These are phyloP conservation scores for Rhodotorula sp. DNA, from an alignment of 1,284 basidiomycete genomes.

Conservation along the genomic window DNA sequence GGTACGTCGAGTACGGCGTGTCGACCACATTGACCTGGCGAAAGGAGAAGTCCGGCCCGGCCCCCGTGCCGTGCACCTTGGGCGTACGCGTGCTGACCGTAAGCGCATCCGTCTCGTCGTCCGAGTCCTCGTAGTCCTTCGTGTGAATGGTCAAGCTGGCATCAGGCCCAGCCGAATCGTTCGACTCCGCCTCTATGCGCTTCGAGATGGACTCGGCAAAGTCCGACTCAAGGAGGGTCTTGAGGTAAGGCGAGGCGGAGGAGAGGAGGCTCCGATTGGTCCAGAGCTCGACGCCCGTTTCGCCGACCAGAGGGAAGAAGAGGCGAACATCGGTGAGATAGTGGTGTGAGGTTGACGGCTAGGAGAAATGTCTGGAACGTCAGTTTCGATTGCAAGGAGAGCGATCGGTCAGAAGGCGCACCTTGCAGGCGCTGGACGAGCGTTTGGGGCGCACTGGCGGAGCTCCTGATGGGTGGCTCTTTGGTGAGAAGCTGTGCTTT, in stretches of 20 bases:
- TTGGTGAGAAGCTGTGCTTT: no score
- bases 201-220: slow-evolving; percentile 1
- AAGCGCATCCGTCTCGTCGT: neutral
- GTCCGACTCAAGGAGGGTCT: neutral
- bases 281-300: slow-evolving; percentile 1
- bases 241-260: neutral
- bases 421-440: no score
- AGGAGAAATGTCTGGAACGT: no score
- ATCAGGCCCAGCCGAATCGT: neutral
- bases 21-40: neutral
- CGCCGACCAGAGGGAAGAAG: slow-evolving; percentile 1
- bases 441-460: no score
- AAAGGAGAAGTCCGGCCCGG: neutral
- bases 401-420: no score
- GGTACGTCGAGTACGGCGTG: slow-evolving; percentile 11
- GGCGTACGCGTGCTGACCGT: no score
- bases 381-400: no score
- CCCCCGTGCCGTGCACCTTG: no score
- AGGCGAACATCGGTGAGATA: slow-evolving; percentile 1
- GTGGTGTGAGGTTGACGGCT: no score
- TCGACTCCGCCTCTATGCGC: neutral
- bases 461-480: no score
- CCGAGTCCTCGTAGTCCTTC: slow-evolving; percentile 7
- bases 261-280: neutral
- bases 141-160: neutral